phyloP scores from a whole-genome alignment of 345 rosid species.

The Populus euphratica region DNA sequence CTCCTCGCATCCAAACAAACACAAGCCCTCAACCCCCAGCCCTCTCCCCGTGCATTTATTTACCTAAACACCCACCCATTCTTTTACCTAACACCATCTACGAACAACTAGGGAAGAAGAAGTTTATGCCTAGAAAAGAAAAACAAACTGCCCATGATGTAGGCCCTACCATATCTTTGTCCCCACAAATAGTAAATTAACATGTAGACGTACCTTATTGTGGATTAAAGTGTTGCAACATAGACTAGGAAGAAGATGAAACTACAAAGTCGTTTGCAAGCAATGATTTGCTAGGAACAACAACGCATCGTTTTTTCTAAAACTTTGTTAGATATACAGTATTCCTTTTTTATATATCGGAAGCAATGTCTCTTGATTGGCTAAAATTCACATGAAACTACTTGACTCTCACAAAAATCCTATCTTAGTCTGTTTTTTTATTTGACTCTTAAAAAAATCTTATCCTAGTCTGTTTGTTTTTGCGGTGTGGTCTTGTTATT shows the following conservation, averaged over 20 bases:
- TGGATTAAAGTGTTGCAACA: too few species aligned
- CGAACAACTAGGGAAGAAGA: too few species aligned
- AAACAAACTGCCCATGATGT: constrained; percentile 15
- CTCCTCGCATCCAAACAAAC: not conserved
- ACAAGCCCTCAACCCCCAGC: too few species aligned
- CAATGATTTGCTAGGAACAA: too few species aligned
- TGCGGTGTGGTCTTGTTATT: not conserved
- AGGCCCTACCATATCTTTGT: constrained; percentile 49
- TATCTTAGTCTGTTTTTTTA: not conserved
- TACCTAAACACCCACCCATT: not conserved
- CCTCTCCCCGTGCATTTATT: not conserved
- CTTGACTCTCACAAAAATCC: constrained; percentile 1
- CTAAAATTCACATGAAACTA: not conserved
- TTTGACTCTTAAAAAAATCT: constrained; percentile 1
- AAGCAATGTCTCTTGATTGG: too few species aligned
- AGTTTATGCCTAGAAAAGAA: not conserved
- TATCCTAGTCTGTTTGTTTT: not conserved
- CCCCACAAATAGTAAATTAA: constrained; percentile 8
- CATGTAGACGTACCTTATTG: too few species aligned
- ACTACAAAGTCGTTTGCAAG: too few species aligned
- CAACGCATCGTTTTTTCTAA: too few species aligned
- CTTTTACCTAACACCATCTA: too few species aligned
- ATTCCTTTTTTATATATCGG: too few species aligned
- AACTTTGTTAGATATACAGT: too few species aligned
- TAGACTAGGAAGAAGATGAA: too few species aligned